A percentile compares a stretch with the other conserved stretches of the same genome.
Evolutionary conservation across 192 early-diverging fungal genomes (phyloP).

Genomic region (Umbelopsis sp.): DNA sequence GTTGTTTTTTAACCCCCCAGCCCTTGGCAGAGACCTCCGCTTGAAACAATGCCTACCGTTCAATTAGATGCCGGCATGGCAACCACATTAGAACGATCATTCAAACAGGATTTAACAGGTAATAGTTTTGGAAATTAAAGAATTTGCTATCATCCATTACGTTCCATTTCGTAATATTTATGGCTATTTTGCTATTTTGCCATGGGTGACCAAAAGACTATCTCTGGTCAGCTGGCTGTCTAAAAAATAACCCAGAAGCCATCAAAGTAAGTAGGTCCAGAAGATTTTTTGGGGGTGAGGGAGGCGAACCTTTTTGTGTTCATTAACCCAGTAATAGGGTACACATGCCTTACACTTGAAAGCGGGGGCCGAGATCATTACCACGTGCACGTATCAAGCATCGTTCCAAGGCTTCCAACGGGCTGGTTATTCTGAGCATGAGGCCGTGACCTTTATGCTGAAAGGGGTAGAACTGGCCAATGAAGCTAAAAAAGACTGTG

Average conservation of each 20-base stretch:
- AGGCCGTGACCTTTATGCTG: slow-evolving; percentile 41
- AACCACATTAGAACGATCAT: slow-evolving; percentile 41
- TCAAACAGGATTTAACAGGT: slow-evolving; percentile 43
- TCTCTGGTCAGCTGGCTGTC: slow-evolving; percentile 47
- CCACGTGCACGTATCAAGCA: slow-evolving; percentile 63
- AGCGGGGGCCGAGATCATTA: slow-evolving; percentile 58
- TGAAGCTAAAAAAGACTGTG: slow-evolving; percentile 49
- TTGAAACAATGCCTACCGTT: neutral
- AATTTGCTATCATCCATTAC: too few species aligned
- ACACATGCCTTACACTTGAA: slow-evolving; percentile 51
- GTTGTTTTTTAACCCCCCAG: neutral
- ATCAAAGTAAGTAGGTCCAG: slow-evolving; percentile 36
- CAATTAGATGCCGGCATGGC: slow-evolving; percentile 52
- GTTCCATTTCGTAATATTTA: too few species aligned
- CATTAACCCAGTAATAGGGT: slow-evolving; percentile 19
- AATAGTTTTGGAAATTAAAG: neutral
- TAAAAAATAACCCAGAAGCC: slow-evolving; percentile 41
- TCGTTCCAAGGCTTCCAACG: slow-evolving; percentile 44
- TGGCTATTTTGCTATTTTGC: too few species aligned
- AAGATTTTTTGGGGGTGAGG: neutral
- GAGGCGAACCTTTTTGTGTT: neutral
- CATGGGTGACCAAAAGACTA: slow-evolving; percentile 9
- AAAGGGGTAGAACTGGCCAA: slow-evolving; percentile 46
- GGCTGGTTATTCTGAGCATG: slow-evolving; percentile 38
- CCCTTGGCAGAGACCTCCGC: neutral